These are phyloP conservation scores for Tetrahymena borealis DNA, from an alignment of 73 alveolate genomes.

Conservation along the genomic window DNA sequence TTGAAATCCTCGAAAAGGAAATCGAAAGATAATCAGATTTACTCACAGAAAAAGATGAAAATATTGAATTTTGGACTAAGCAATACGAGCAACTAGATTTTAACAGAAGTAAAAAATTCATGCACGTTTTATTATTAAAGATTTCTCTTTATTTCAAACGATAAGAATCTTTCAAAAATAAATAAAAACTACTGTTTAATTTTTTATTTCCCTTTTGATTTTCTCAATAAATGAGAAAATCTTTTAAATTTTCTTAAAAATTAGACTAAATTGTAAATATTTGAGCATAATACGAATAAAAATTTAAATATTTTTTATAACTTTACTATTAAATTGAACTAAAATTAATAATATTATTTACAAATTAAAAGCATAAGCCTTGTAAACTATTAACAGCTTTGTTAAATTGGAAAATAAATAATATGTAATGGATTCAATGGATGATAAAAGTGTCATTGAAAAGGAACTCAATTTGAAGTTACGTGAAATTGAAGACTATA, in stretches of 20 bases:
- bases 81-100: not conserved
- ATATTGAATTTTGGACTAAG: not conserved
- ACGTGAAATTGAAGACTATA: not conserved
- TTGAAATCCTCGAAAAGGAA: not conserved
- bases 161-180: not conserved
- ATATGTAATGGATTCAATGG: not conserved
- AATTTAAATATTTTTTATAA: too few species aligned
- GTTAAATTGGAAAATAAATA: not conserved
- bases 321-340: too few species aligned
- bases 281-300: too few species aligned
- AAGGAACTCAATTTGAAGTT: not conserved
- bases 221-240: not conserved
- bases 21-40: not conserved
- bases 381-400: not conserved
- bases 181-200: not conserved
- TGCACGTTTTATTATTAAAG: not conserved
- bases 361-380: not conserved
- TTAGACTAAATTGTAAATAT: too few species aligned
- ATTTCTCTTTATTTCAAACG: not conserved
- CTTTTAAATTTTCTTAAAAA: too few species aligned
- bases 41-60: not conserved
- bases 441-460: not conserved
- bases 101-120: not conserved
- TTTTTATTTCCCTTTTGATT: not conserved
- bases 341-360: not conserved